Conservation (phyloP, 345 rosid genomes). For the Ceriops tagal region DNA sequence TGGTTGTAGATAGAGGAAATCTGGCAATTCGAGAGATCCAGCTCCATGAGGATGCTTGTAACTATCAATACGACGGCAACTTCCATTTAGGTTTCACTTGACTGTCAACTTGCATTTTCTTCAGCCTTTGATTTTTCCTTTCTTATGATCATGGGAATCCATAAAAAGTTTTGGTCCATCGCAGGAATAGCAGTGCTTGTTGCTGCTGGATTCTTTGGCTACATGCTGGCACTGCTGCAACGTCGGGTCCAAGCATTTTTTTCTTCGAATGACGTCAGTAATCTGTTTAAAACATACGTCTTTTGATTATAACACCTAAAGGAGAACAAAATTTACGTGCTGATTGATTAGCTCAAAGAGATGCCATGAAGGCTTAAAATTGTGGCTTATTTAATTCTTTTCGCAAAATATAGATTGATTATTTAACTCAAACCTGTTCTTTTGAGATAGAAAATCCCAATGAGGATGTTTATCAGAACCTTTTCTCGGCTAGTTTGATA, state of each 20-base stretch:
- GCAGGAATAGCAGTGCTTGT: constrained; percentile 72
- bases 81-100: constrained; percentile 58
- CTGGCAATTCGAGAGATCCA: constrained; percentile 88
- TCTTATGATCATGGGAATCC: not conserved
- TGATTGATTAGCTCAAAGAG: too few relatives aligned
- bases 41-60: constrained; percentile 71
- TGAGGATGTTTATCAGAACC: too few relatives aligned
- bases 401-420: too few relatives aligned
- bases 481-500: too few relatives aligned
- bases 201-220: constrained; percentile 78
- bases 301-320: too few relatives aligned
- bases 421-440: too few relatives aligned
- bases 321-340: too few relatives aligned
- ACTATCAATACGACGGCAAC: constrained; percentile 47
- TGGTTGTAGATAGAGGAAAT: constrained; percentile 81
- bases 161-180: constrained; percentile 13
- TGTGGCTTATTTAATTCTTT: too few relatives aligned
- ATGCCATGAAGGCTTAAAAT: too few relatives aligned
- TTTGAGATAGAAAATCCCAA: too few relatives aligned
- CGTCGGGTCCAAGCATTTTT: constrained; percentile 56
- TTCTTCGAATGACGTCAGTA: constrained; percentile 55
- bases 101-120: constrained; percentile 6
- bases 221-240: constrained; percentile 84
- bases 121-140: not conserved
- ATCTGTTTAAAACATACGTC: not conserved